A percentile compares a stretch with the other conserved stretches of the same genome.
Evolutionary conservation across 2,329 filamentous ascomycete genomes (phyloP).

Genomic region (Macroventuria anomochaeta): DNA sequence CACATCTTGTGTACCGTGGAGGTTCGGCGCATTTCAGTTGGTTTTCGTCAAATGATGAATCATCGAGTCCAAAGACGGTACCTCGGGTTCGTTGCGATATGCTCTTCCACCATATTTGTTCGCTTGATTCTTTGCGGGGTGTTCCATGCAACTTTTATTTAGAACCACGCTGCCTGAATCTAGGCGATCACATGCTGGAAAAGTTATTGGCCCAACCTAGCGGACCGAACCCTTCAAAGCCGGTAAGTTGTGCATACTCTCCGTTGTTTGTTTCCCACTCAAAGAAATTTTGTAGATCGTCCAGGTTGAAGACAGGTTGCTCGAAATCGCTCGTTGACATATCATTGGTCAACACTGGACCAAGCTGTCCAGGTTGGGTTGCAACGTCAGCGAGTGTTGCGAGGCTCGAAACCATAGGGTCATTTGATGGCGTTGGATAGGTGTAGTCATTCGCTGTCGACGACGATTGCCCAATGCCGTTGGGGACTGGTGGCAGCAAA

Average conservation of each 20-base stretch:
- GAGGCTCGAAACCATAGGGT: conserved; percentile 7
- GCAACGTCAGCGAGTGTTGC: conserved; percentile 19
- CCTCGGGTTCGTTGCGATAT: no score
- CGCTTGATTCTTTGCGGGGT: no score
- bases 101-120: no score
- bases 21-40: no score
- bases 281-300: conserved; percentile 44
- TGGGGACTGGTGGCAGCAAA: conserved; percentile 22
- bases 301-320: conserved; percentile 41
- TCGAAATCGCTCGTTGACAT: conserved; percentile 23
- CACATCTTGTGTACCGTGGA: no score
- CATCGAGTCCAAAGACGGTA: no score
- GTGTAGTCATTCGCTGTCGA: conserved; percentile 21
- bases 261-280: conserved; percentile 37
- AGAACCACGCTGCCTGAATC: neutral
- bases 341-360: conserved; percentile 19
- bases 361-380: conserved; percentile 20
- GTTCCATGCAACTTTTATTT: no score
- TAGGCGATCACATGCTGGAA: conserved; percentile 29
- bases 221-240: conserved; percentile 38
- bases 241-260: conserved; percentile 37
- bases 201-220: conserved; percentile 42
- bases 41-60: no score
- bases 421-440: conserved; percentile 15
- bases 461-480: conserved; percentile 9